Evolutionary conservation across 1,284 basidiomycete species (phyloP), one percentile per base, ranked within the genome.

Genomic region (Macrocystidia cucumis): DNA sequence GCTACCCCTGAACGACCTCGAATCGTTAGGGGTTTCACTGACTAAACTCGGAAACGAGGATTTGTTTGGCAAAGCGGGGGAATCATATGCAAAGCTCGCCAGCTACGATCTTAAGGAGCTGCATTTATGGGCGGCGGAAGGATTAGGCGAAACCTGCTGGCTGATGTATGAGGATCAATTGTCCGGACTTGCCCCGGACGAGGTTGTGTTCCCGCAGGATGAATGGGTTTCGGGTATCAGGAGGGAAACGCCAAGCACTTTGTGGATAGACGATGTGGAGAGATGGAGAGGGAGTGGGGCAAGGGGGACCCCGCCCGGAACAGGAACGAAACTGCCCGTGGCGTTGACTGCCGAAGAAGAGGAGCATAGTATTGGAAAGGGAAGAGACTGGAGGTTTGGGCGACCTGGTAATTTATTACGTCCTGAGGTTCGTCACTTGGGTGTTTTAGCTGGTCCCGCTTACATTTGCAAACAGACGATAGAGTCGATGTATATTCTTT

Each of bases 401-500:
- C 72, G 61, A 44, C 37, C 52, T 4, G 57, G 45, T 18, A 82
- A 78, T 55, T 51, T 78, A 32, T 47, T 83, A 24, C 55, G 82
- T 21, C 82, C 81, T 4, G 81, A 85, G 71, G 81, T 80, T 36
- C 17, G 64, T 41, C 23, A 14, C 12, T n/a, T 5, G 23, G n/a
- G n/a, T n/a, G n/a, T n/a, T 9, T 20, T 23, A 14, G 17, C 8
- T 29, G 19, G 7, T 19, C n/a, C n/a, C n/a, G 14, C 21, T 9
- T 25, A 40, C 20, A 39, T 37, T 17, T 18, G 38, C 30, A 14
- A 63, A n/a, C 28, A 87, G 79, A 69, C 83, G 2, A 55, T 86
- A 3, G 84, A 87, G 48, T 77, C 72, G 23, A 65, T 86, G 38
- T 85, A 79, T 49, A 50, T 84, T 13, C 50, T 86, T 29, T 87